Evolutionary conservation across 2,329 filamentous ascomycete species (phyloP).

Genomic region (Pseudocercospora crystallina): DNA sequence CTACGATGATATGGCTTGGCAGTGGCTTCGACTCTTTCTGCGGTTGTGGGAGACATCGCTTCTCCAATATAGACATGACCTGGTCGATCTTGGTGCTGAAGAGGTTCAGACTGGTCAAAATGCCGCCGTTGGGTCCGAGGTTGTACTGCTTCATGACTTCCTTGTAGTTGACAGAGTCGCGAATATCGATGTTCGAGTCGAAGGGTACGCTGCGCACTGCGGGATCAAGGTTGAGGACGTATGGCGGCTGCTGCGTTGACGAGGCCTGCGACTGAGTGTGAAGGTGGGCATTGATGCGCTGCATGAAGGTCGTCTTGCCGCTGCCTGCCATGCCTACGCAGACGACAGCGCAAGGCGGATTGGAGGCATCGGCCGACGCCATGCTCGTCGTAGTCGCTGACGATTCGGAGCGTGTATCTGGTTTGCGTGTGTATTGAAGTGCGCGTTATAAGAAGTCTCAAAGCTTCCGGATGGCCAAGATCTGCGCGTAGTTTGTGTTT

Average conservation of each 20-base stretch:
- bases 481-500: background rate
- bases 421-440: no score
- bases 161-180: constrained; percentile 98
- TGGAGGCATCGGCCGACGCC: constrained; percentile 10
- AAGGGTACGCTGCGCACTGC: constrained; percentile 92
- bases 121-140: constrained; percentile 93
- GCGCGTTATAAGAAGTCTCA: background rate
- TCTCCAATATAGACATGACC: constrained; percentile 84
- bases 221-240: constrained; percentile 95
- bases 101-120: constrained; percentile 89
- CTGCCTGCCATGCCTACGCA: constrained; percentile 98
- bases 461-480: no score
- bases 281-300: constrained; percentile 90
- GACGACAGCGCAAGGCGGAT: constrained; percentile 73
- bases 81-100: constrained; percentile 99
- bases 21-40: constrained; percentile 55
- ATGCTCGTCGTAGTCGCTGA: constrained; percentile 2
- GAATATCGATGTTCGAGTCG: constrained; percentile 97
- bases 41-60: constrained; percentile 54
- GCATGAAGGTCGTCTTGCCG: constrained; percentile 99
- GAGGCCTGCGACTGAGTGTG: constrained; percentile 53
- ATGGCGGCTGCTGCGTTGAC: constrained; percentile 71
- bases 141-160: constrained; percentile 99
- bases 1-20: constrained; percentile 77
- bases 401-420: no score